Conservation (phyloP, 2,329 filamentous ascomycete species). For the Ophiostoma piceae region DNA sequence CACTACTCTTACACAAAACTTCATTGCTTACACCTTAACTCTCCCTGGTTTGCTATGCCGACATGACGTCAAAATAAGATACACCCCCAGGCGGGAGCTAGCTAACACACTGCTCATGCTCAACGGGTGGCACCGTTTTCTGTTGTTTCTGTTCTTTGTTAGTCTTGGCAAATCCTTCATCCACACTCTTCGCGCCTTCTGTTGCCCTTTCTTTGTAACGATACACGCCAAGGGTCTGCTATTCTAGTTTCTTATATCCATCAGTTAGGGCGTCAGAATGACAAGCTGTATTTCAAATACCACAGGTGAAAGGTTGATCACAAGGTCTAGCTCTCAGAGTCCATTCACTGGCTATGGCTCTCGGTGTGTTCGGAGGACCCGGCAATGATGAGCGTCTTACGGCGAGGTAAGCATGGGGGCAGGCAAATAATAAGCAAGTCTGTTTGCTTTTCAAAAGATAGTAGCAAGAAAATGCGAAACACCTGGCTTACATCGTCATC, state of each 20-base stretch:
- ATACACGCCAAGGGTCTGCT: not conserved
- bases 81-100: not conserved
- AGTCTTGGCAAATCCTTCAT: not conserved
- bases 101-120: not conserved
- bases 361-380: not conserved
- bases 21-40: not conserved
- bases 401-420: not conserved
- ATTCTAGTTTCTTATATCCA: not conserved
- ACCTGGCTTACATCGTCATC: not conserved
- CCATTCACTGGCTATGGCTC: not conserved
- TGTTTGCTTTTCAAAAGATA: not conserved
- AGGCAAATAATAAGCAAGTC: not conserved
- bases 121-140: not conserved
- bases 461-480: not conserved
- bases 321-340: not conserved
- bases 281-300: not conserved
- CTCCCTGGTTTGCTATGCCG: not conserved
- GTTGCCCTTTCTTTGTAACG: not conserved
- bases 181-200: not conserved
- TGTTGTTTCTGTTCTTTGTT: not conserved
- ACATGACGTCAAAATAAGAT: conserved; percentile 2
- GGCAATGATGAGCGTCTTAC: not conserved
- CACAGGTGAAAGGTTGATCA: not conserved
- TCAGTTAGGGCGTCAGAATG: not conserved
- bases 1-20: not conserved